Evolutionary conservation across 2,329 filamentous ascomycete species (phyloP), one percentile per base, ranked within the genome.

Genomic region (Bipolaris oryzae): DNA sequence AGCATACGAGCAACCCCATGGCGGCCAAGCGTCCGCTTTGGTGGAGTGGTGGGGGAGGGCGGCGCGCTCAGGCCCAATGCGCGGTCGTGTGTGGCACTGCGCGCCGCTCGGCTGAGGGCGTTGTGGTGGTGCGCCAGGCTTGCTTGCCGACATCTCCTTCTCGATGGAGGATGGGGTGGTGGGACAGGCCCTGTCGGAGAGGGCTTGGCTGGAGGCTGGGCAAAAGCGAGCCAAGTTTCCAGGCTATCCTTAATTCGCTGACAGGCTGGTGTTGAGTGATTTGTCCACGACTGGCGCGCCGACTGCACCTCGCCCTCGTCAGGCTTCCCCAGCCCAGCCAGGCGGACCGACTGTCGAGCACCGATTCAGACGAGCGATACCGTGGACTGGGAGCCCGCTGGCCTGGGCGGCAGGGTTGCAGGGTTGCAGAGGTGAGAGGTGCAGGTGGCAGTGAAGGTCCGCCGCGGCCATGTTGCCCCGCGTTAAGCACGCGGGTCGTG

Each of bases 21-120:
- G 59, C 61, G 59, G 61, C 66, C 66, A 67, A 68, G 66, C 61
- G 16, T 33, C 57, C 43, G 53, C 45, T 50, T 50, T 53, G 58
- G 58, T 55, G 60, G 56, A 60, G 48, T 50, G 53, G 49, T 60
- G 55, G 53, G 57, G 52, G 53, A 56, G 54, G 54, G 50, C 45
- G 35, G 39, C 42, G 55, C 20, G 49, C 37, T 45, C 28, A 13
- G 2, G 28, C 28, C 28, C 28, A 31, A 31, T 31, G 28, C 28
- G 1, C 4, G 28, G 28, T 31, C 28, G 28, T 5, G 28, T 13
- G 10, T 31, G 10, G 28, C 28, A 31, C 3, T 31, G 28, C 3
- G 28, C 10, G 28, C 28, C 28, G 28, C 28, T 31, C 28, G 28
- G 28, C 28, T 31, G 28, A 13, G 28, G 28, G 28, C 28, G 28